Evolutionary conservation across 148 eudicot species (phyloP).

Genomic region (Rhododendron vialii): DNA sequence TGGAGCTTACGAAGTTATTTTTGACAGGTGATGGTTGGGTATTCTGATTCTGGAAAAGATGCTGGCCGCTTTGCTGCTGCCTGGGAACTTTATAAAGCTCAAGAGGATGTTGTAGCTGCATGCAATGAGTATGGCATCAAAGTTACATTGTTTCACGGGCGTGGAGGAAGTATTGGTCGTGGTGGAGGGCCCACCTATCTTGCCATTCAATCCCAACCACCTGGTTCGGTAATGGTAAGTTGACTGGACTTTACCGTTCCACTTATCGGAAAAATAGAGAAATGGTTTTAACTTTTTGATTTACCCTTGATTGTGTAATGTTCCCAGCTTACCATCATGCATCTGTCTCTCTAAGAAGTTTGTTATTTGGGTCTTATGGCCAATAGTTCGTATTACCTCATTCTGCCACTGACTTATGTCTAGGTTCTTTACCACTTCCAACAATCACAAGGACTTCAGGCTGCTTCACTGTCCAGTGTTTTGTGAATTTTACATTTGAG

Average conservation of each 20-base stretch:
- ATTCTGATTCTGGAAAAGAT: conserved; percentile 91
- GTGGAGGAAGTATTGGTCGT: conserved; percentile 92
- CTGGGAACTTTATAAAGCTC: conserved; percentile 94
- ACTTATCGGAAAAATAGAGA: neutral
- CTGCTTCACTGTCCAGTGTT: neutral
- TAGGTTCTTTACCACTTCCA: neutral
- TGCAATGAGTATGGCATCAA: conserved; percentile 78
- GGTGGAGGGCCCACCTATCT: conserved; percentile 95
- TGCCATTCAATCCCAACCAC: conserved; percentile 94
- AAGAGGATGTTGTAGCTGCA: conserved; percentile 87
- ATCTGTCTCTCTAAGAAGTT: neutral
- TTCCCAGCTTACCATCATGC: neutral
- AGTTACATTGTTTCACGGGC: conserved; percentile 86
- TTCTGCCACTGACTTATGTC: neutral
- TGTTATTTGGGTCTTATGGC: neutral
- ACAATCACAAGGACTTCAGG: neutral
- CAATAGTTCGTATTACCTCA: neutral
- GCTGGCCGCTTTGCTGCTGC: conserved; percentile 96
- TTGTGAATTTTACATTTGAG: neutral
- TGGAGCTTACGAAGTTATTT: conserved; percentile 14
- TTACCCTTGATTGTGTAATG: neutral
- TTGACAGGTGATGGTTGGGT: conserved; percentile 92
- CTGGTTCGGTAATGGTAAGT: conserved; percentile 89
- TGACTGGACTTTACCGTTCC: neutral
- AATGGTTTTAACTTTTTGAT: neutral